Percentiles rank a stretch among this genome's conserved stretches.
Conservation (phyloP, 1,139 yeast genomes). For the Yamadazyma siamensis region DNA sequence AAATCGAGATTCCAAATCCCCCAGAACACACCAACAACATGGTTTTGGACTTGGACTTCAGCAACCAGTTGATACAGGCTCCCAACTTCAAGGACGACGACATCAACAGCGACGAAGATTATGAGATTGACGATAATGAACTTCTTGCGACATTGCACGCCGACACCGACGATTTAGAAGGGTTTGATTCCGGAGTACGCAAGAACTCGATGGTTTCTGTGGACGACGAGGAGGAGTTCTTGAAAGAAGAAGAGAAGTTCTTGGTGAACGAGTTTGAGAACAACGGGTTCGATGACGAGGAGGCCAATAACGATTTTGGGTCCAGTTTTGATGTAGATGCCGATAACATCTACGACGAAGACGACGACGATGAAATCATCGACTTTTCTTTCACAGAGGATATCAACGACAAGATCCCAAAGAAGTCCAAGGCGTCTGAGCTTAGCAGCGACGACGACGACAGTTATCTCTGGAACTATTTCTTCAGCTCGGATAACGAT, state of each 20-base stretch:
- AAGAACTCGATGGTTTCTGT: slow-evolving; percentile 49
- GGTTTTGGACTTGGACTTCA: slow-evolving; percentile 37
- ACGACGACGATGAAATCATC: slow-evolving; percentile 30
- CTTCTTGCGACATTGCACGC: slow-evolving; percentile 66
- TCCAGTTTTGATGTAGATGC: slow-evolving; percentile 10
- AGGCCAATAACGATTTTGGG: slow-evolving; percentile 18
- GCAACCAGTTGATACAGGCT: slow-evolving; percentile 38
- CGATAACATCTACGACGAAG: slow-evolving; percentile 16
- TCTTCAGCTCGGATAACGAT: slow-evolving; percentile 45
- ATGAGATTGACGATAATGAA: slow-evolving; percentile 71
- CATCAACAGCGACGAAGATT: slow-evolving; percentile 61
- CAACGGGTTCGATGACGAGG: slow-evolving; percentile 46
- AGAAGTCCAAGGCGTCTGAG: slow-evolving; percentile 11
- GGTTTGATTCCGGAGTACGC: slow-evolving; percentile 23
- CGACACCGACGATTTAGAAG: slow-evolving; percentile 58
- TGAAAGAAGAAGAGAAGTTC: slow-evolving; percentile 45
- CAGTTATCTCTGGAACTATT: slow-evolving; percentile 53
- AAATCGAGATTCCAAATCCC: slow-evolving; percentile 26
- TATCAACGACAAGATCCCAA: slow-evolving; percentile 7
- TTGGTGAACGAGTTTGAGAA: slow-evolving; percentile 48
- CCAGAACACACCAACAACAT: slow-evolving; percentile 12
- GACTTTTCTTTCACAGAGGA: slow-evolving; percentile 25
- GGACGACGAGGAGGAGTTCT: slow-evolving; percentile 48
- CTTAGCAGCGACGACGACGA: slow-evolving; percentile 45
- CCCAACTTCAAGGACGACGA: slow-evolving; percentile 54